Evolutionary conservation across 2,329 filamentous ascomycete species (phyloP).

Genomic region (Annulohypoxylon truncatum): DNA sequence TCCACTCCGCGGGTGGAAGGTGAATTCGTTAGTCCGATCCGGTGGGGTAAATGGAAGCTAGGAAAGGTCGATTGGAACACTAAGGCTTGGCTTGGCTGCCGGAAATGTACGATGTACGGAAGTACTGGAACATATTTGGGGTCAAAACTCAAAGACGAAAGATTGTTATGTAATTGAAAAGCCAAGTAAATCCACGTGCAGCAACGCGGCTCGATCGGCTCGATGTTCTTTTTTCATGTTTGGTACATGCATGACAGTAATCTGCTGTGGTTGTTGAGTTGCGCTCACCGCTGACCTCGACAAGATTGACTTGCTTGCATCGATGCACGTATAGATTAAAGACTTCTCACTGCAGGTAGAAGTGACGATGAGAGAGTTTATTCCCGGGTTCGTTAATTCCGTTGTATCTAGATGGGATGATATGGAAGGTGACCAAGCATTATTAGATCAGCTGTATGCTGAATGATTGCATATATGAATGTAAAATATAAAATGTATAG

Average conservation of each 20-base stretch:
- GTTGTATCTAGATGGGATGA: not conserved
- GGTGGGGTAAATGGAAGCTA: slow-evolving; percentile 30
- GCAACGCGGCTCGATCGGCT: slow-evolving; percentile 25
- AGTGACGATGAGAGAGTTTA: not conserved
- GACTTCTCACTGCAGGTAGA: not conserved
- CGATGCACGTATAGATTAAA: slow-evolving; percentile 2
- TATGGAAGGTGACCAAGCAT: not conserved
- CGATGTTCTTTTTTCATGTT: slow-evolving; percentile 1
- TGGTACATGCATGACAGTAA: slow-evolving; percentile 11
- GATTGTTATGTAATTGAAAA: slow-evolving; percentile 36
- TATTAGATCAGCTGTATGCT: not conserved
- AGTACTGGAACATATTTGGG: slow-evolving; percentile 8
- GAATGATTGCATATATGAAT: not conserved
- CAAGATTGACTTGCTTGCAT: slow-evolving; percentile 6
- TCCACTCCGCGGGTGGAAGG: slow-evolving; percentile 2
- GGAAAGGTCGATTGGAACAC: not conserved
- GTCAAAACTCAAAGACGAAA: not conserved
- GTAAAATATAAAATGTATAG: no score
- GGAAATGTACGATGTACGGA: slow-evolving; percentile 2
- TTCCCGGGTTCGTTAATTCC: not conserved
- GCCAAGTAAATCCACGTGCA: slow-evolving; percentile 29
- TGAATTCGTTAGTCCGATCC: slow-evolving; percentile 37
- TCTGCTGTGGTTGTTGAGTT: not conserved
- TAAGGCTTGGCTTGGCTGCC: slow-evolving; percentile 1
- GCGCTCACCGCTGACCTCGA: slow-evolving; percentile 27